Conservation (phyloP, 164 flowering plant species). For the Hamamelis virginiana region DNA sequence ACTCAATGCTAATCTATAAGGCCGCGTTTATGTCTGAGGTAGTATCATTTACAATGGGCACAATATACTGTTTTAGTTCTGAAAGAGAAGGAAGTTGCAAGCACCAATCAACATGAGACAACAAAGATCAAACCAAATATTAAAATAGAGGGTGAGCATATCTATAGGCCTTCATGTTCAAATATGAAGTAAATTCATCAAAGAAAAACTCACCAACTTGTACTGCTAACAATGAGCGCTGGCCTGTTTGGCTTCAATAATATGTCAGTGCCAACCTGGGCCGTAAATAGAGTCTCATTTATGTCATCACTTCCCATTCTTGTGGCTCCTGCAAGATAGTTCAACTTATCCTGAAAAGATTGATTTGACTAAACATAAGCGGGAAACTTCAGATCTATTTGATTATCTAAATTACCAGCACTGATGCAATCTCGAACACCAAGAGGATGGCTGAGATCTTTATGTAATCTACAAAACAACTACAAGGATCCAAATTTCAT, state of each 20-base stretch:
- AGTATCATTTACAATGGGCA: not conserved
- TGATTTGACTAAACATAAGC: not conserved
- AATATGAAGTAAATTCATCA: not conserved
- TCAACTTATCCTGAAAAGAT: constrained; percentile 2
- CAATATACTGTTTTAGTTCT: constrained; percentile 1
- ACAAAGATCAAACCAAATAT: not conserved
- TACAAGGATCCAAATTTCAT: constrained; percentile 27
- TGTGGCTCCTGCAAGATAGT: constrained; percentile 27
- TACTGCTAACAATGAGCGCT: constrained; percentile 89
- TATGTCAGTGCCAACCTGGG: constrained; percentile 37
- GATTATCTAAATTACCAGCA: constrained; percentile 46
- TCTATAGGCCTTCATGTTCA: not conserved
- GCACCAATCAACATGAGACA: not conserved
- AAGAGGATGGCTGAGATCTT: constrained; percentile 34
- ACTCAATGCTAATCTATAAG: no score
- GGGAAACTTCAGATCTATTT: not conserved
- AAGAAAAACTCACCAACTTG: constrained; percentile 74
- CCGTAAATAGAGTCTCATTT: constrained; percentile 53
- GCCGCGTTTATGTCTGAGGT: no score
- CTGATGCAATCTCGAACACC: constrained; percentile 65
- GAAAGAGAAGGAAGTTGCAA: not conserved
- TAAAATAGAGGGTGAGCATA: not conserved
- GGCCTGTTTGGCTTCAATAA: constrained; percentile 69
- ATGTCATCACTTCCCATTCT: constrained; percentile 11
- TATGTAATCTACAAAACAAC: constrained; percentile 75